A percentile compares a stretch with the other conserved stretches of the same genome.
phyloP scores from a whole-genome alignment of 805 yeast species.

The Saccharomycopsis sp. region DNA sequence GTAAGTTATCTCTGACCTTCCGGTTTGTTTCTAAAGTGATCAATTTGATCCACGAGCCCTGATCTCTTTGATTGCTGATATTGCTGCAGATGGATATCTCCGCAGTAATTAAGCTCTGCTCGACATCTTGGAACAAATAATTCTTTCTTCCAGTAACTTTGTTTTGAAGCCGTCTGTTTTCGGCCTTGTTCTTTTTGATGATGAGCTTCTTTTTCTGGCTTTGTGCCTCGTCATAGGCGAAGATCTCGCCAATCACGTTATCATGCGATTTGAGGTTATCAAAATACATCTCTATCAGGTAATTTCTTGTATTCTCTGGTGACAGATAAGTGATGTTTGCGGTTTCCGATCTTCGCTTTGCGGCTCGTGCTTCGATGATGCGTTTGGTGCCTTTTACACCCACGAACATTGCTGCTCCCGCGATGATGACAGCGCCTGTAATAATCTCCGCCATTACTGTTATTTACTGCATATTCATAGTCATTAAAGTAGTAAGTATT shows the following conservation, averaged over 20 bases:
- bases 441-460: background rate
- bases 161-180: background rate
- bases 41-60: background rate
- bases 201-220: background rate
- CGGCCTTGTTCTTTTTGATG: background rate
- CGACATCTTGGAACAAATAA: background rate
- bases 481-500: background rate
- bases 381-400: background rate
- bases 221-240: background rate
- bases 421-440: background rate
- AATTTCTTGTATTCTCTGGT: background rate
- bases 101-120: background rate
- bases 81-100: background rate
- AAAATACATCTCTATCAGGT: background rate
- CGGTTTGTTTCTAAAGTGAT: background rate
- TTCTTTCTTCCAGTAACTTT: background rate
- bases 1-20: background rate
- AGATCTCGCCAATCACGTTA: background rate
- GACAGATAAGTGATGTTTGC: background rate
- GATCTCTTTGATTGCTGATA: background rate
- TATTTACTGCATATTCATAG: background rate
- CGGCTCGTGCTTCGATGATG: background rate
- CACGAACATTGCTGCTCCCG: background rate
- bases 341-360: background rate
- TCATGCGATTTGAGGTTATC: background rate